Evolutionary conservation across 2,329 filamentous ascomycete genomes (phyloP).

Genomic region (Capronia americana): DNA sequence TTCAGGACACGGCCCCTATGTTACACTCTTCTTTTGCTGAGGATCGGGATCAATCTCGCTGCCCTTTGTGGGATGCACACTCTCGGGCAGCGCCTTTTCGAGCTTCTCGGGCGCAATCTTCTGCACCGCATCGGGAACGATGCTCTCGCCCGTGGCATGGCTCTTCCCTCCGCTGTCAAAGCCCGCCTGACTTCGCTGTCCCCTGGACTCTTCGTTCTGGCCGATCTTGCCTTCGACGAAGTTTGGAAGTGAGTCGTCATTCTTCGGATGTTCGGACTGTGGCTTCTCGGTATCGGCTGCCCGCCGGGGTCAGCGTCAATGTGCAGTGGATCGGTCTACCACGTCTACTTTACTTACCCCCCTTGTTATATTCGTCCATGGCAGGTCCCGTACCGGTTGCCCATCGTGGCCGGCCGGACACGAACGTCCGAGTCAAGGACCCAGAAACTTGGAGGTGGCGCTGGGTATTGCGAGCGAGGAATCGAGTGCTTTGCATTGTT

Average conservation of each 20-base stretch:
- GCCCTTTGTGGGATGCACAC: conserved; percentile 11
- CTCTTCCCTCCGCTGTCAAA: conserved; percentile 4
- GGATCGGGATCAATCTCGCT: conserved; percentile 13
- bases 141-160: conserved; percentile 10
- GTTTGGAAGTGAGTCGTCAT: not conserved
- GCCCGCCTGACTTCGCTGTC: not conserved
- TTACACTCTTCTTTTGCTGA: not conserved
- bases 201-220: not conserved
- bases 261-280: not conserved
- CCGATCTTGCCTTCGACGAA: conserved; percentile 7
- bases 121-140: conserved; percentile 13
- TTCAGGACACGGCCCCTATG: not conserved
- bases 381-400: not conserved
- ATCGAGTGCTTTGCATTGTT: conserved; percentile 11
- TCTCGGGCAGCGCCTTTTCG: conserved; percentile 13
- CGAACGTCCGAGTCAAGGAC: conserved; percentile 3
- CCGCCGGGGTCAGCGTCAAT: not conserved
- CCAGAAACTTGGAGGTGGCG: not conserved
- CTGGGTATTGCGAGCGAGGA: not conserved
- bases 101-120: conserved; percentile 8
- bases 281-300: not conserved
- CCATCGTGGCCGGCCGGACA: conserved; percentile 4
- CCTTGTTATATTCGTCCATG: not conserved
- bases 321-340: too few relatives aligned
- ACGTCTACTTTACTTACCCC: not conserved